Evolutionary conservation across 495 filamentous ascomycete genomes (phyloP), one percentile per base, ranked within the genome.

Genomic region (Aspergillus steynii): DNA sequence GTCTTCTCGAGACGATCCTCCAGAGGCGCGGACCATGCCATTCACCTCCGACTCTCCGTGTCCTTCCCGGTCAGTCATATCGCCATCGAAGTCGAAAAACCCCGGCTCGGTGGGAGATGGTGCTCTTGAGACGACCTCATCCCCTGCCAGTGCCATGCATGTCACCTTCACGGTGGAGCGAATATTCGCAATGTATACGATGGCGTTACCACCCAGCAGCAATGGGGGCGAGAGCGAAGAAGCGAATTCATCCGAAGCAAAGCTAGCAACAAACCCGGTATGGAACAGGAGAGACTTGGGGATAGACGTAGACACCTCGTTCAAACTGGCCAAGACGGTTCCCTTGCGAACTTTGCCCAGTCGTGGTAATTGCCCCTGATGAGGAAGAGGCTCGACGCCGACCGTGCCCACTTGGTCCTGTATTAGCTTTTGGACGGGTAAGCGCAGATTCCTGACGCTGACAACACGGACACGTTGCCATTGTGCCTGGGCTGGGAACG

Each of bases 391-490:
- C 25, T 90, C 83, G 59, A 97, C 77, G 2, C 93, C 94, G 29
- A 99, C 85, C 2, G 92, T 96, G 2, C 96, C 95, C 2, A 95
- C 94, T 78, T 97, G 92, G 54, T 91, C 95, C 14, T 85, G 82
- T 15, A 84, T 77, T 0, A 99, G 80, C 0, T 80, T 87, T 51
- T 86, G 89, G 3, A 96, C 91, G 0, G 95, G 91, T 5, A 97
- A 79, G 20, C 96, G 85, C 7, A 99, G 81, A 64, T 96, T 93
- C 25, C 96, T 88, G 31, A 97, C 86, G 61, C 92, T 96, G 52
- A 91, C 83, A 52, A 97, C 86, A 26, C 80, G 85, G n/a, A 91
- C 88, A 20, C 77, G 80, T 50, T 89, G 86, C 91, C 91, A 96
- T 70, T 89, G 73, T 47, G 72, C 70, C 53, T 76, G 72, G 6